Conservation (phyloP, 768 basidiomycete genomes). For the Roridomyces roridus region DNA sequence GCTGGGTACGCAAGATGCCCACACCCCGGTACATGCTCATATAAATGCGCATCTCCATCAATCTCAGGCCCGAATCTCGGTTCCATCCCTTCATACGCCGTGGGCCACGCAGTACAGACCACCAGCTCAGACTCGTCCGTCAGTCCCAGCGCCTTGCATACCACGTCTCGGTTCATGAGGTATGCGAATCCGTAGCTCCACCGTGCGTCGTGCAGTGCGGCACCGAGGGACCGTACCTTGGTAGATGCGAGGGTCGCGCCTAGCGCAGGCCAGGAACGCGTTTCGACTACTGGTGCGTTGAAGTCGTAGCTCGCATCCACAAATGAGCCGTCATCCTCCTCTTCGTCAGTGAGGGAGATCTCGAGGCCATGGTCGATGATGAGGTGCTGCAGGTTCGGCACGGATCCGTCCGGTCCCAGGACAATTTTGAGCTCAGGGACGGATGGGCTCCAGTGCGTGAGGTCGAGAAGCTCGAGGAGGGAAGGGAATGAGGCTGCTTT, state of each 20-base stretch:
- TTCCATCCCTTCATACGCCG: background rate
- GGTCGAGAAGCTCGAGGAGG: constrained; percentile 12
- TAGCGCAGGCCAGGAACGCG: constrained; percentile 6
- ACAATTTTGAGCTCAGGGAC: background rate
- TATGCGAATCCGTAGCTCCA: background rate
- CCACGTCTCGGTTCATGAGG: background rate
- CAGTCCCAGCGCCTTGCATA: background rate
- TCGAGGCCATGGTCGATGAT: constrained; percentile 14
- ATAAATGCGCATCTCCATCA: background rate
- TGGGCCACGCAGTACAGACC: constrained; percentile 12
- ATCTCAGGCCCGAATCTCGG: background rate
- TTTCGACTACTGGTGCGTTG: background rate
- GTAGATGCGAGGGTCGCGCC: background rate
- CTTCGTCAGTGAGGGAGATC: background rate
- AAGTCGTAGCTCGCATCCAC: background rate
- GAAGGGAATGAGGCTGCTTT: background rate
- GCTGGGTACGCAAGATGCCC: constrained; percentile 8
- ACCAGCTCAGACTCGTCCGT: too few species aligned
- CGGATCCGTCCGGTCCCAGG: background rate
- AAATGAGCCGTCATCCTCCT: background rate
- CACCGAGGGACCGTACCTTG: constrained; percentile 4
- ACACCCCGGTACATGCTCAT: background rate
- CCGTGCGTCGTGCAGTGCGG: too few species aligned
- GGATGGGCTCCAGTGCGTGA: constrained; percentile 4
- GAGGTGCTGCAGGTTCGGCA: constrained; percentile 11